A percentile compares a stretch with the other conserved stretches of the same genome.
phyloP scores from a whole-genome alignment of 352 stramenopile species.

The Blastocystis sp. region DNA sequence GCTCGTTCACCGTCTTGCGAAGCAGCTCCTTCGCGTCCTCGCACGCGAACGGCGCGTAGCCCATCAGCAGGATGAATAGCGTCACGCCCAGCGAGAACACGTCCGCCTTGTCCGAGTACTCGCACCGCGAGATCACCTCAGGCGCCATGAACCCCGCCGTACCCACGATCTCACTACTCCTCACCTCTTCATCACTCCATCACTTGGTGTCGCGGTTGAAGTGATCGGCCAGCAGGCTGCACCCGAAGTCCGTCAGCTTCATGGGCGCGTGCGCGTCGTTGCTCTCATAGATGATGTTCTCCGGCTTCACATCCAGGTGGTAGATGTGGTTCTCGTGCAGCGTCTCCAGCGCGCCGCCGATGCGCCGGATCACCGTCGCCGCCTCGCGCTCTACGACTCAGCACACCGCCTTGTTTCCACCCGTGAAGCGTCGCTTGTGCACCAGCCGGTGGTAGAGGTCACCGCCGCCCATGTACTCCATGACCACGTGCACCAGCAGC shows the following conservation, averaged over 20 bases:
- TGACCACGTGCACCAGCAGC: conserved; percentile 38
- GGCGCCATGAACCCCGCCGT: conserved; percentile 57
- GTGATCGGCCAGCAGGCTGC: conserved; percentile 72
- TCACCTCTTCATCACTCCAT: background rate
- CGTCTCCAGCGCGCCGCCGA: conserved; percentile 76
- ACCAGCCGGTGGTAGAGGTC: conserved; percentile 47
- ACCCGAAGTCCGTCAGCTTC: conserved; percentile 81
- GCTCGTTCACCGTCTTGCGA: conserved; percentile 25
- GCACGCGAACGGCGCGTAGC: conserved; percentile 21
- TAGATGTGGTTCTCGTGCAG: conserved; percentile 84
- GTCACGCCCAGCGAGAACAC: conserved; percentile 58
- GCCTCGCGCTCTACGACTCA: conserved; percentile 41
- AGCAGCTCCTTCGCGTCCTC: conserved; percentile 19
- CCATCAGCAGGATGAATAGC: conserved; percentile 58
- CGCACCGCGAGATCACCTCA: conserved; percentile 51
- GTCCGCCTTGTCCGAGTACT: conserved; percentile 47
- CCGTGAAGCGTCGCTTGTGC: conserved; percentile 17
- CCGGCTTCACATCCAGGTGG: conserved; percentile 81
- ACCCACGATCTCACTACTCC: conserved; percentile 36
- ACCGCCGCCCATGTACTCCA: conserved; percentile 55
- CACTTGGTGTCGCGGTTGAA: conserved; percentile 40
- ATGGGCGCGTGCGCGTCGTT: conserved; percentile 73
- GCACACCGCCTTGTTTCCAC: background rate
- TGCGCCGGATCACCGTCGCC: conserved; percentile 45
- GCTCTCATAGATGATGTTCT: conserved; percentile 79